These are phyloP conservation scores for Exidia glandulosa DNA, from an alignment of 768 basidiomycete genomes.

Conservation along the genomic window DNA sequence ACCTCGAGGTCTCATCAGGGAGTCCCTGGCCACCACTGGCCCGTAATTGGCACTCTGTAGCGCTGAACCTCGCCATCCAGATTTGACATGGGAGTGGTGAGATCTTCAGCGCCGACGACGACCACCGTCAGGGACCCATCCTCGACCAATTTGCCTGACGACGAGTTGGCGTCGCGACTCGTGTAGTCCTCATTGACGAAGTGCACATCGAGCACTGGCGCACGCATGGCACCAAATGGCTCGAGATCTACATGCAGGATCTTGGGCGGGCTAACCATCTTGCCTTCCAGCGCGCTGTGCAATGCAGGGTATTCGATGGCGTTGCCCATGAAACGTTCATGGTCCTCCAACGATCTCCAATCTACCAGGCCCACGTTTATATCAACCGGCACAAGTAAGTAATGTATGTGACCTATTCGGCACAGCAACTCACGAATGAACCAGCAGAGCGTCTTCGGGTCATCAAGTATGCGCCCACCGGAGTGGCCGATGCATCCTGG, in stretches of 20 bases:
- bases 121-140: too few relatives aligned
- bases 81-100: too few relatives aligned
- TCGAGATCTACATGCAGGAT: neutral
- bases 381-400: neutral
- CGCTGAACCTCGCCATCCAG: too few relatives aligned
- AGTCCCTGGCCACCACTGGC: too few relatives aligned
- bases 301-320: neutral
- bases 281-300: neutral
- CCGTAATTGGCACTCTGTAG: too few relatives aligned
- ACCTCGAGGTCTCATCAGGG: too few relatives aligned
- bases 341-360: neutral
- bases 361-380: neutral
- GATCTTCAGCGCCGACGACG: too few relatives aligned
- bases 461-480: neutral
- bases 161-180: too few relatives aligned
- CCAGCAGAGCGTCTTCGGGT: neutral
- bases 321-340: neutral
- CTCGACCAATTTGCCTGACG: too few relatives aligned
- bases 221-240: neutral
- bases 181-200: neutral
- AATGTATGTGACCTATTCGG: neutral
- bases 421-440: neutral
- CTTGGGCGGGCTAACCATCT: neutral
- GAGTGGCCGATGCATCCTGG: neutral
- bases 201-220: neutral